These are phyloP conservation scores for Stereocaulon alpinum DNA, from an alignment of 495 filamentous ascomycete genomes.

Conservation along the genomic window DNA sequence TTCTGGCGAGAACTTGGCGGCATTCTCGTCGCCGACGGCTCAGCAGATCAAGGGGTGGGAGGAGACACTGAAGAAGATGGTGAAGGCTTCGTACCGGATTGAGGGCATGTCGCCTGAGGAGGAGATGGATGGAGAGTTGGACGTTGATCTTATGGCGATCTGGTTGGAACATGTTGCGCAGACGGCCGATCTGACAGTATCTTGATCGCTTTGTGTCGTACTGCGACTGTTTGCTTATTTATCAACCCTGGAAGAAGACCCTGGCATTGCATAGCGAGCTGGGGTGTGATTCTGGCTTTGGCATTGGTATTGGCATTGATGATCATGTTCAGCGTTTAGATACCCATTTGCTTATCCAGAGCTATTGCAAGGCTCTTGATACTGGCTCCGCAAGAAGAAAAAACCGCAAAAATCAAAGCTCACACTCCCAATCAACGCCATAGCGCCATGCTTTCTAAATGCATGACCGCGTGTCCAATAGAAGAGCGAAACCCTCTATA, in stretches of 20 bases:
- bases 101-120: background rate
- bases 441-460: slow-evolving; percentile 1
- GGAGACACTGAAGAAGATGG: slow-evolving; percentile 9
- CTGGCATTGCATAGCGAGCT: background rate
- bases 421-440: background rate
- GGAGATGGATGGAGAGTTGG: background rate
- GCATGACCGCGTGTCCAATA: background rate
- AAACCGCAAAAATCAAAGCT: background rate
- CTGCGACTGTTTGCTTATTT: background rate
- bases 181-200: background rate
- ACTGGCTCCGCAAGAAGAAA: background rate
- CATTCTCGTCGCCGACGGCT: background rate
- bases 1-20: background rate
- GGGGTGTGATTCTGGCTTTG: too few relatives aligned
- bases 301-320: slow-evolving; percentile 2
- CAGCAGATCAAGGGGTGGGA: slow-evolving; percentile 11
- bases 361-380: background rate
- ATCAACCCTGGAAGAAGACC: background rate
- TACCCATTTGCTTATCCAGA: background rate
- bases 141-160: slow-evolving; percentile 2
- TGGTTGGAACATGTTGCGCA: background rate
- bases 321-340: background rate
- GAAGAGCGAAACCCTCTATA: background rate
- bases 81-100: slow-evolving; percentile 1
- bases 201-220: background rate